Percentiles rank a stretch among this genome's conserved stretches.
phyloP scores from a whole-genome alignment of 257 asterid genomes.

The Fraxinus americana region DNA sequence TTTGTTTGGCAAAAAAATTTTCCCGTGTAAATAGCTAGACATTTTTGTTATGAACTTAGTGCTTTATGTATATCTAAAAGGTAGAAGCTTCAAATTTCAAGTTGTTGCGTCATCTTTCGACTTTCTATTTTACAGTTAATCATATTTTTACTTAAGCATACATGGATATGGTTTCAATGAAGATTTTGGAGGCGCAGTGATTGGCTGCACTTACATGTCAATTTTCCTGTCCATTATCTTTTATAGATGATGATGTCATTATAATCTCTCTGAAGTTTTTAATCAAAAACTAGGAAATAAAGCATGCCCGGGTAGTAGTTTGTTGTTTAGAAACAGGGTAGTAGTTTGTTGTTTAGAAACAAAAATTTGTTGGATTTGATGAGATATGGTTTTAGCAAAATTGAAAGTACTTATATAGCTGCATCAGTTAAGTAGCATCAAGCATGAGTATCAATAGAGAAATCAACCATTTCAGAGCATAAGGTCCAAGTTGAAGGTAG shows the following conservation, averaged over 20 bases:
- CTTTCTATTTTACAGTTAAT: not conserved
- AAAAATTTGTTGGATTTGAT: too few relatives aligned
- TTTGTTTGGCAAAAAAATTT: not conserved
- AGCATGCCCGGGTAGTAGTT: too few relatives aligned
- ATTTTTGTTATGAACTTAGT: not conserved
- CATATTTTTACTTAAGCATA: not conserved
- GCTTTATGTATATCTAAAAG: not conserved
- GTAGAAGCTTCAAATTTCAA: conserved; percentile 2
- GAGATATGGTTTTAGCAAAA: too few relatives aligned
- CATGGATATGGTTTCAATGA: not conserved
- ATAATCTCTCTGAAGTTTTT: too few relatives aligned
- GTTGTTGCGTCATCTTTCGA: not conserved
- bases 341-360: too few relatives aligned
- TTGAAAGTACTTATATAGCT: too few relatives aligned
- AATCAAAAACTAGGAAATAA: too few relatives aligned
- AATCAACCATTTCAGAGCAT: too few relatives aligned
- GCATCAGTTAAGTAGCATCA: too few relatives aligned
- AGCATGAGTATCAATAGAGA: too few relatives aligned
- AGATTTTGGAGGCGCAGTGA: not conserved
- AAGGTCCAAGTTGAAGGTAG: too few relatives aligned
- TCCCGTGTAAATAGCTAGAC: not conserved
- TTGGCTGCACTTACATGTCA: not conserved
- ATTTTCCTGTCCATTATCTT: not conserved
- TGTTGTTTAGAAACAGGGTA: too few relatives aligned
- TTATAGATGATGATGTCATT: not conserved